Conservation (phyloP, 1,139 yeast genomes). For the Debaryomyces sp. region DNA sequence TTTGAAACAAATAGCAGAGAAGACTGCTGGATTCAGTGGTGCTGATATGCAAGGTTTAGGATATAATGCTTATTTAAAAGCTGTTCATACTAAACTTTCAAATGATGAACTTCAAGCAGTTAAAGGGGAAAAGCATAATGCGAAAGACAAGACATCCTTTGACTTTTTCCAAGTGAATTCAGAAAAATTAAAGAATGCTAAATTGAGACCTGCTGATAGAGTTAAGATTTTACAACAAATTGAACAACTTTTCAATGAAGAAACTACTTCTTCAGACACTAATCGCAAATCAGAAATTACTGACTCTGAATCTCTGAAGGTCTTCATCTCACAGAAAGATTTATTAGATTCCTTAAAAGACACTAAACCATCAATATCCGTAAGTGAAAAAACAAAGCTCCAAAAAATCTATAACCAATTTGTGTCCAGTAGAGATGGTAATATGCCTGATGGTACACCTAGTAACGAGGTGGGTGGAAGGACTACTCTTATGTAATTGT, state of each 20-base stretch:
- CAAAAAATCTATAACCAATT: conserved; percentile 70
- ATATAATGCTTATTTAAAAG: conserved; percentile 88
- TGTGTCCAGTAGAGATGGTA: conserved; percentile 79
- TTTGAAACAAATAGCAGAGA: conserved; percentile 56
- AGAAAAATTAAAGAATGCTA: conserved; percentile 31
- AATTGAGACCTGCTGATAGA: conserved; percentile 48
- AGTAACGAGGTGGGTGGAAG: conserved; percentile 87
- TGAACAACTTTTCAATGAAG: conserved; percentile 37
- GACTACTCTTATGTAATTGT: conserved; percentile 62
- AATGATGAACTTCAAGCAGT: conserved; percentile 33
- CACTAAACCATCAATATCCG: conserved; percentile 86
- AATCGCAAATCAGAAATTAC: conserved; percentile 12
- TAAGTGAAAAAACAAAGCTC: conserved; percentile 67
- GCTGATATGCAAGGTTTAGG: conserved; percentile 95
- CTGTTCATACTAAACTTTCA: conserved; percentile 78
- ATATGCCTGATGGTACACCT: conserved; percentile 85
- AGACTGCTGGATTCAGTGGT: conserved; percentile 82
- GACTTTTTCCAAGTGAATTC: conserved; percentile 41
- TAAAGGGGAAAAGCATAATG: conserved; percentile 14
- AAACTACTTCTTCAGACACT: conserved; percentile 8
- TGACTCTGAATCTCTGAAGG: conserved; percentile 21
- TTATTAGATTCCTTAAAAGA: conserved; percentile 67
- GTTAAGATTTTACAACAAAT: conserved; percentile 49
- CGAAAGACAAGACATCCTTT: conserved; percentile 22
- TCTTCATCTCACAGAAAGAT: conserved; percentile 54